Evolutionary conservation across 192 early-diverging fungal species (phyloP).

Genomic region (Chytriomyces hyalinus): DNA sequence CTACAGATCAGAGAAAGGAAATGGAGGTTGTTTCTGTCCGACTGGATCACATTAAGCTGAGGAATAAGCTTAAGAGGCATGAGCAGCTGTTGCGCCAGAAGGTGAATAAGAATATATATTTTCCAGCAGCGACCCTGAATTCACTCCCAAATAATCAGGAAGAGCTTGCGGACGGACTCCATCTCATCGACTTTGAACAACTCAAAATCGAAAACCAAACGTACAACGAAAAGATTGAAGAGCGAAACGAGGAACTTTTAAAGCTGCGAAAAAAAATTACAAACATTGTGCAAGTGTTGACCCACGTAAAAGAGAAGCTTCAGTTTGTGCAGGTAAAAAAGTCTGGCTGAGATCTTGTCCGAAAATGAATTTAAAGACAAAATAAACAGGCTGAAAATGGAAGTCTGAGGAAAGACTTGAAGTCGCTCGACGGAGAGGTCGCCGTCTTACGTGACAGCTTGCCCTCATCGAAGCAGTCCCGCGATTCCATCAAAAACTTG

Average conservation of each 20-base stretch:
- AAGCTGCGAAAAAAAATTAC: slow-evolving; percentile 69
- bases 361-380: neutral
- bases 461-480: slow-evolving; percentile 50
- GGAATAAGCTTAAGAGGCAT: slow-evolving; percentile 60
- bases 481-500: slow-evolving; percentile 48
- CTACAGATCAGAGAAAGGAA: slow-evolving; percentile 59
- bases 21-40: slow-evolving; percentile 60
- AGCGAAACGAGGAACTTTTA: slow-evolving; percentile 66
- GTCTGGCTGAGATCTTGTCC: neutral
- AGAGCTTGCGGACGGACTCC: slow-evolving; percentile 67
- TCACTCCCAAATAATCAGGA: slow-evolving; percentile 41
- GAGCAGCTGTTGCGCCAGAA: slow-evolving; percentile 63
- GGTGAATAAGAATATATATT: slow-evolving; percentile 28
- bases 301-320: slow-evolving; percentile 70
- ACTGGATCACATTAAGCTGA: slow-evolving; percentile 65
- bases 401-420: slow-evolving; percentile 41
- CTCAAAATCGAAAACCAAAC: slow-evolving; percentile 71
- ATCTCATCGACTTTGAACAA: slow-evolving; percentile 71
- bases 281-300: slow-evolving; percentile 66
- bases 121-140: neutral
- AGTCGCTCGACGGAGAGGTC: slow-evolving; percentile 54
- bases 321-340: slow-evolving; percentile 60
- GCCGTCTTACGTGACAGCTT: slow-evolving; percentile 50
- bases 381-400: slow-evolving; percentile 43
- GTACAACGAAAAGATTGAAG: slow-evolving; percentile 71